Conservation (phyloP, 2,329 filamentous ascomycete genomes). For the Phialophora macrospora region DNA sequence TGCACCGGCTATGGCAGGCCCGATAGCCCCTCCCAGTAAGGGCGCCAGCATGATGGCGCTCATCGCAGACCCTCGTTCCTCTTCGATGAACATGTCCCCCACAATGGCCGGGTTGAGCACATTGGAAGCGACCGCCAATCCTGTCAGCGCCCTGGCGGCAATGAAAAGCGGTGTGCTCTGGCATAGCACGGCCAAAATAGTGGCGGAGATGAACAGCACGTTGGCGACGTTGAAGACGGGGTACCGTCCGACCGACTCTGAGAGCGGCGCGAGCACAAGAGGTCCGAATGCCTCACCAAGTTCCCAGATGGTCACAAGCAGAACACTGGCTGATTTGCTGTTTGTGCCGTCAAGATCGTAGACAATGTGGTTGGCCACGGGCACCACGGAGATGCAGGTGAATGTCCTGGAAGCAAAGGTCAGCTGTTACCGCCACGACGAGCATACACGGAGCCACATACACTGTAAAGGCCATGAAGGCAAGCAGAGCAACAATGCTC, state of each 20-base stretch:
- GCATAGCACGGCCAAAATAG: slow-evolving; percentile 47
- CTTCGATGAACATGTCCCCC: slow-evolving; percentile 65
- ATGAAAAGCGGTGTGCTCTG: slow-evolving; percentile 49
- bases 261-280: slow-evolving; percentile 53
- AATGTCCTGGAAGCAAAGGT: slow-evolving; percentile 54
- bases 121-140: slow-evolving; percentile 53
- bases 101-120: slow-evolving; percentile 68
- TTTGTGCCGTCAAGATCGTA: slow-evolving; percentile 49
- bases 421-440: background rate
- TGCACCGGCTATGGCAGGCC: slow-evolving; percentile 39
- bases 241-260: slow-evolving; percentile 51
- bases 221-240: slow-evolving; percentile 49
- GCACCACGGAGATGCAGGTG: slow-evolving; percentile 62
- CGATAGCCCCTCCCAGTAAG: slow-evolving; percentile 48
- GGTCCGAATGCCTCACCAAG: slow-evolving; percentile 55
- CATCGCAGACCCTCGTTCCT: slow-evolving; percentile 64
- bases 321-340: slow-evolving; percentile 56
- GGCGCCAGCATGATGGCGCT: slow-evolving; percentile 63
- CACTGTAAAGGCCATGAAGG: slow-evolving; percentile 39
- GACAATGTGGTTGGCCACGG: slow-evolving; percentile 59
- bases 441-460: slow-evolving; percentile 10
- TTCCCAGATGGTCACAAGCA: slow-evolving; percentile 57
- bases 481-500: slow-evolving; percentile 35
- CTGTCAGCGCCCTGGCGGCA: slow-evolving; percentile 51
- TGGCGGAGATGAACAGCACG: slow-evolving; percentile 52